Conservation (phyloP, 495 filamentous ascomycete species). For the Penicillium arizonense region DNA sequence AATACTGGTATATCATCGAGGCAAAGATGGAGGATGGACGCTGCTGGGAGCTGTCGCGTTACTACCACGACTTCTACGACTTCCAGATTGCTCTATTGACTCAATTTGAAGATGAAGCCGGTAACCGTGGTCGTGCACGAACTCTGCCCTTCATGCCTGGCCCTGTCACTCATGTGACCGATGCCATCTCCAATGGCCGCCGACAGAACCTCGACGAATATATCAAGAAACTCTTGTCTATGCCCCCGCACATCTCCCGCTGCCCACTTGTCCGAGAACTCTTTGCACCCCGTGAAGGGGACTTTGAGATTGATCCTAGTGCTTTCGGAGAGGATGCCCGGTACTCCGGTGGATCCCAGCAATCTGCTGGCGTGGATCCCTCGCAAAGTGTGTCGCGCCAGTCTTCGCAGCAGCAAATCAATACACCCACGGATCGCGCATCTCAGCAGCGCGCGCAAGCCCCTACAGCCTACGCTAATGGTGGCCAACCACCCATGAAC, state of each 20-base stretch:
- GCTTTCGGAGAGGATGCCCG: constrained; percentile 66
- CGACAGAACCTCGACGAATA: constrained; percentile 91
- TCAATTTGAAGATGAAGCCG: constrained; percentile 91
- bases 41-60: constrained; percentile 87
- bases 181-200: constrained; percentile 90
- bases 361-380: constrained; percentile 56
- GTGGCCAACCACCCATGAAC: constrained; percentile 54
- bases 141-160: constrained; percentile 98
- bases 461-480: constrained; percentile 39
- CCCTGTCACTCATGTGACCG: constrained; percentile 95
- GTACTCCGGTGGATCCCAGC: constrained; percentile 68
- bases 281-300: constrained; percentile 84
- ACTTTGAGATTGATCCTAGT: constrained; percentile 84
- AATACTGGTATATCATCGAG: constrained; percentile 98
- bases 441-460: constrained; percentile 58
- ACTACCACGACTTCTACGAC: constrained; percentile 98
- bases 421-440: constrained; percentile 57
- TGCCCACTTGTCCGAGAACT: constrained; percentile 83
- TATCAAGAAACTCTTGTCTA: constrained; percentile 82
- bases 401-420: constrained; percentile 71
- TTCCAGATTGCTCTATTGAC: constrained; percentile 95
- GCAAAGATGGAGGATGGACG: constrained; percentile 86
- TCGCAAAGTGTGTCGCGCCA: constrained; percentile 64
- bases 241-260: constrained; percentile 79
- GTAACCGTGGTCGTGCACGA: constrained; percentile 71